Percentiles rank a stretch among this genome's conserved stretches.
phyloP scores from a whole-genome alignment of 169 alveolate genomes.

The Plasmodium blacklocki region DNA sequence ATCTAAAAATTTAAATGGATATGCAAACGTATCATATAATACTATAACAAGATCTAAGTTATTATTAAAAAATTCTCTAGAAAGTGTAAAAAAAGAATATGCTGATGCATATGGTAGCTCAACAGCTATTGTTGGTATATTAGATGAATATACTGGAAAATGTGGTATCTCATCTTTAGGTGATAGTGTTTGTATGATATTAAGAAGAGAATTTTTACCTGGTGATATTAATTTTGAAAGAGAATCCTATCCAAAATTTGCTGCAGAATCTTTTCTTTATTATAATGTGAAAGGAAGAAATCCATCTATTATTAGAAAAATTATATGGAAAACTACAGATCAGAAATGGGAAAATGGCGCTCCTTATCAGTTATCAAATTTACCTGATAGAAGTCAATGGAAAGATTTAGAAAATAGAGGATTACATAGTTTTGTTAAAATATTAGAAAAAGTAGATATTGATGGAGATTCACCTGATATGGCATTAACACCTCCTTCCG shows the following conservation, averaged over 20 bases:
- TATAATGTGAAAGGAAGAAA: conserved; percentile 60
- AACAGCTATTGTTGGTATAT: conserved; percentile 82
- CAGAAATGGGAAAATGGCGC: conserved; percentile 86
- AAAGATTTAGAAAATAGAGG: conserved; percentile 78
- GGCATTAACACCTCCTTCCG: conserved; percentile 78
- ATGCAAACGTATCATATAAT: conserved; percentile 75
- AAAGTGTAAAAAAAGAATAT: conserved; percentile 72
- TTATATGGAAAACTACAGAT: conserved; percentile 80
- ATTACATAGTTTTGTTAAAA: conserved; percentile 78
- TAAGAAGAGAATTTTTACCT: conserved; percentile 80
- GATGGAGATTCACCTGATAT: conserved; percentile 83
- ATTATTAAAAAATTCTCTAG: conserved; percentile 77
- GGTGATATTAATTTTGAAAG: conserved; percentile 77
- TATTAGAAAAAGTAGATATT: conserved; percentile 78
- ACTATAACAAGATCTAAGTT: conserved; percentile 78
- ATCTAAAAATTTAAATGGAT: conserved; percentile 61
- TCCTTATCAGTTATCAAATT: conserved; percentile 82
- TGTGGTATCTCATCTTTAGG: conserved; percentile 83
- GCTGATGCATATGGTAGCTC: conserved; percentile 85
- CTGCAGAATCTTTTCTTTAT: conserved; percentile 68
- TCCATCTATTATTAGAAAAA: conserved; percentile 78
- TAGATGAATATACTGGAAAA: conserved; percentile 78
- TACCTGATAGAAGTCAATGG: conserved; percentile 81
- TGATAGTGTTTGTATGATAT: conserved; percentile 79
- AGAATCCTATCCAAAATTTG: conserved; percentile 62